Percentiles rank a stretch among this genome's conserved stretches.
phyloP scores from a whole-genome alignment of 2,329 filamentous ascomycete species.

The Fusarium sulawesiense region DNA sequence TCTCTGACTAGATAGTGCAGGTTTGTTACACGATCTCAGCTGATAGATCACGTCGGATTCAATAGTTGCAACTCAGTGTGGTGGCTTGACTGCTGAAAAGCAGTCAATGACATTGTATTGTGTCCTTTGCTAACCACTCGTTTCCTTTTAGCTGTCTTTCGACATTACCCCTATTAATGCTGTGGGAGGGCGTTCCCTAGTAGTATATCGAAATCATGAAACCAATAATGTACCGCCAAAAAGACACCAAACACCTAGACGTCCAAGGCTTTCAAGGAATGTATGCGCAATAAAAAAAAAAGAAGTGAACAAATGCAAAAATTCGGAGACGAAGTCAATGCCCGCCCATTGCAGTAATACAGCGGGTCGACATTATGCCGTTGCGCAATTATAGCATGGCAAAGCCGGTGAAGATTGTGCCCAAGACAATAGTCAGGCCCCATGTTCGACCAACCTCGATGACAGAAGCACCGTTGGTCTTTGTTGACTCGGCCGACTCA shows the following conservation, averaged over 20 bases:
- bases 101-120: conserved; percentile 29
- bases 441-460: conserved; percentile 53
- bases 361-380: background rate
- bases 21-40: background rate
- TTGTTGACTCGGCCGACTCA: conserved; percentile 16
- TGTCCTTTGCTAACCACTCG: conserved; percentile 16
- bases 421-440: conserved; percentile 54
- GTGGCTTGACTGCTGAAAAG: conserved; percentile 22
- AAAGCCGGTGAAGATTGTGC: conserved; percentile 55
- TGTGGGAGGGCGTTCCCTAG: conserved; percentile 20
- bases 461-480: conserved; percentile 45
- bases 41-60: conserved; percentile 2
- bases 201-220: conserved; percentile 24
- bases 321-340: background rate
- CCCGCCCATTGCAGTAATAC: background rate
- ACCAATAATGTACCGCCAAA: conserved; percentile 34
- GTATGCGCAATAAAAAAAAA: conserved; percentile 41
- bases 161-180: conserved; percentile 41
- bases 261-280: conserved; percentile 44
- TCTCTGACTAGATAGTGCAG: background rate
- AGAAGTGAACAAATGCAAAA: conserved; percentile 31
- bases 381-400: conserved; percentile 51
- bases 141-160: conserved; percentile 3
- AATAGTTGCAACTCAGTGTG: background rate
- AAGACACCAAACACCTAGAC: conserved; percentile 44